These are phyloP conservation scores for Penicillium corylophilum DNA, from an alignment of 2,329 filamentous ascomycete genomes.

Conservation along the genomic window DNA sequence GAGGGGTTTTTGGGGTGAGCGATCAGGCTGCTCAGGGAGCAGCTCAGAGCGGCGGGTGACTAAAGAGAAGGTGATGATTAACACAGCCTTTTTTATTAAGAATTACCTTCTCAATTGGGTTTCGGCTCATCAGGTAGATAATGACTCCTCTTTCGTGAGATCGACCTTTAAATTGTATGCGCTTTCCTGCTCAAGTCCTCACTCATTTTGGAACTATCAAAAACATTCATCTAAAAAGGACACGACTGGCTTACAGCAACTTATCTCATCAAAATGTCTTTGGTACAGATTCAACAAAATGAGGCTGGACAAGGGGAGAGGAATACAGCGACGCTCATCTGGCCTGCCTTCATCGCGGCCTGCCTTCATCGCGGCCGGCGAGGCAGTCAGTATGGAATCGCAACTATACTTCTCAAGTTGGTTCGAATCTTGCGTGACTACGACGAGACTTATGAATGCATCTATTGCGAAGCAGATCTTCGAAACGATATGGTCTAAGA, in stretches of 20 bases:
- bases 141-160: background rate
- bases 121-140: background rate
- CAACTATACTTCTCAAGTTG: constrained; percentile 13
- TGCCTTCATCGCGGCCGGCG: too few relatives aligned
- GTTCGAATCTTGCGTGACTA: constrained; percentile 14
- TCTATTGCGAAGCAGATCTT: constrained; percentile 11
- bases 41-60: too few relatives aligned
- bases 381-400: constrained; percentile 10
- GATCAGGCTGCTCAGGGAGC: too few relatives aligned
- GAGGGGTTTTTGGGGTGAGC: too few relatives aligned
- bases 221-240: too few relatives aligned
- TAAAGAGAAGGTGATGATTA: background rate
- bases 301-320: background rate
- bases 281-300: constrained; percentile 6
- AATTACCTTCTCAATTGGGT: background rate
- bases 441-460: constrained; percentile 13
- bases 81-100: background rate
- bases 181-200: background rate
- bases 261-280: constrained; percentile 2
- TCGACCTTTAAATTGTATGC: background rate
- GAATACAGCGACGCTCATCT: constrained; percentile 17
- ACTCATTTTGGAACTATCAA: background rate
- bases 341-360: constrained; percentile 22
- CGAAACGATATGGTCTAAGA: constrained; percentile 15
- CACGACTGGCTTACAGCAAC: background rate